Conservation (phyloP, 805 yeast species). For the Candida hispaniensis region DNA sequence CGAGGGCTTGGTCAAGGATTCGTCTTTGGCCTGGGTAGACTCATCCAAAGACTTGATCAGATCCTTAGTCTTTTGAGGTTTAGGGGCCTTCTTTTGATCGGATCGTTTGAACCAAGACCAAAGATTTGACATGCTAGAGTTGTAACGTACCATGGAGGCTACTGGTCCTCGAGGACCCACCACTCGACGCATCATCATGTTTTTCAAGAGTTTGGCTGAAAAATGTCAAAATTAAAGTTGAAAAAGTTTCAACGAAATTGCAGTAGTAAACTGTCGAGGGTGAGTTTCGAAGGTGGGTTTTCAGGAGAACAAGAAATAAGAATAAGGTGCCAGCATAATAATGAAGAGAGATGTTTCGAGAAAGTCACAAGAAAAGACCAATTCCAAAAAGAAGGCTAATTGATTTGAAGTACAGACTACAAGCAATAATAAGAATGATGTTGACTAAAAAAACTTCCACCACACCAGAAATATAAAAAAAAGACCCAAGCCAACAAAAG, state of each 20-base stretch:
- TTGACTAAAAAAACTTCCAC: constrained; percentile 64
- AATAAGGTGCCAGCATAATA: too few species aligned
- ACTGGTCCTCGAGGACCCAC: constrained; percentile 1
- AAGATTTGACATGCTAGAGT: constrained; percentile 8
- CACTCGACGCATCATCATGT: constrained; percentile 8
- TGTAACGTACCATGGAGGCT: constrained; percentile 13
- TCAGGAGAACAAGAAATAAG: too few species aligned
- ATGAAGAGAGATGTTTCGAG: too few species aligned
- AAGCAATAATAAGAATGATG: too few species aligned
- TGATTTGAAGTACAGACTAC: too few species aligned
- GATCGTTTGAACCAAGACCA: constrained; percentile 16
- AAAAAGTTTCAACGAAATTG: too few species aligned
- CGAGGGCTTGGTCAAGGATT: constrained; percentile 2
- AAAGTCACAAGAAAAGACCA: too few species aligned
- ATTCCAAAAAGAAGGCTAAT: too few species aligned
- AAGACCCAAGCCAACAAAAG: constrained; percentile 63
- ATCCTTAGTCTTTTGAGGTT: constrained; percentile 19
- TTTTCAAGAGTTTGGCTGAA: constrained; percentile 17
- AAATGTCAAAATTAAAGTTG: too few species aligned
- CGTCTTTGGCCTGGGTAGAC: not conserved
- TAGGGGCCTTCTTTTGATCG: constrained; percentile 8
- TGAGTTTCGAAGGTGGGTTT: too few species aligned
- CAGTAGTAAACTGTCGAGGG: too few species aligned
- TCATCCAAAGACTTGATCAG: constrained; percentile 19
- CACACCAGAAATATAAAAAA: constrained; percentile 65